These are phyloP conservation scores for Kokia cookei DNA, from an alignment of 441 rosid genomes.

Conservation along the genomic window DNA sequence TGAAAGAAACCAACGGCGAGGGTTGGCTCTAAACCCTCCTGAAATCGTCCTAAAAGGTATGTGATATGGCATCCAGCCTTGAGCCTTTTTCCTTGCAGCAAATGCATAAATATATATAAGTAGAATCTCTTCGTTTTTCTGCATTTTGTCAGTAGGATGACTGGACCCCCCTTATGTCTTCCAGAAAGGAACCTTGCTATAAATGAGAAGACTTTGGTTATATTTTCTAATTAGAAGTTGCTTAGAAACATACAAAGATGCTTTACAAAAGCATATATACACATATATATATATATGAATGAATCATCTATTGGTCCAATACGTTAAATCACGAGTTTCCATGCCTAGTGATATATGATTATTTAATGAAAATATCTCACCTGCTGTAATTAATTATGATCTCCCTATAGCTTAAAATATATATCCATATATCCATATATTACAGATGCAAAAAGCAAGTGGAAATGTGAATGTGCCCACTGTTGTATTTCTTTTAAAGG, in stretches of 20 bases:
- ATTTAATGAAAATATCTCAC: not conserved
- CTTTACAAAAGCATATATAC: not conserved
- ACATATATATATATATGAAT: not conserved
- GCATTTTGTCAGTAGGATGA: not conserved
- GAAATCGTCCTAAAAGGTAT: not conserved
- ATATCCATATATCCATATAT: not conserved
- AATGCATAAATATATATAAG: not conserved
- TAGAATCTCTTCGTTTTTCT: not conserved
- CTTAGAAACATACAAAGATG: not conserved
- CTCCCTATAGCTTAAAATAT: not conserved
- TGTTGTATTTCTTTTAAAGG: not conserved
- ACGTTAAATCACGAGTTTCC: not conserved
- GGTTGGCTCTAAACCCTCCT: not conserved
- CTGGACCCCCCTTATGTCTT: not conserved
- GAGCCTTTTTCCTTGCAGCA: not conserved
- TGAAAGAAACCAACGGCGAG: not conserved
- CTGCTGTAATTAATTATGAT: not conserved
- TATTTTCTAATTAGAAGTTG: not conserved
- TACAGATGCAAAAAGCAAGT: not conserved
- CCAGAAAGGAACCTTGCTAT: slow-evolving; percentile 1
- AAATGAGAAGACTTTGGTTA: not conserved
- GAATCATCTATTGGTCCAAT: not conserved
- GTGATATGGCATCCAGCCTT: slow-evolving; percentile 1
- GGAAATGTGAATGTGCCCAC: not conserved
- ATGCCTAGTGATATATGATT: not conserved